phyloP scores from a whole-genome alignment of 2,329 filamentous ascomycete species.

The Purpureocillium lavendulum region DNA sequence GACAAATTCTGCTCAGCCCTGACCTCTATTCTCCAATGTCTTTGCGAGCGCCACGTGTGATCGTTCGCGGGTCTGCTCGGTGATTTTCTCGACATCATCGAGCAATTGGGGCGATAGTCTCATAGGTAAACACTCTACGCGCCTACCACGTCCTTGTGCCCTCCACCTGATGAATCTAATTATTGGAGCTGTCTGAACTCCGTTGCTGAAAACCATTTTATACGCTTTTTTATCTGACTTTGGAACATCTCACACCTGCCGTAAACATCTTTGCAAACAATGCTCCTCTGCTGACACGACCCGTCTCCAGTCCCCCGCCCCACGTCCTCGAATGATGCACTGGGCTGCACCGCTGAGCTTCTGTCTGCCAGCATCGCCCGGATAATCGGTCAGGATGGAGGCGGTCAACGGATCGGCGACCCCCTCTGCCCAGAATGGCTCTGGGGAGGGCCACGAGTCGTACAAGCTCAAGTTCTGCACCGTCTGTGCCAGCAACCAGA shows the following conservation, averaged over 20 bases:
- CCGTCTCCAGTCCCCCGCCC: background rate
- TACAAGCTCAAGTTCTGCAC: conserved; percentile 96
- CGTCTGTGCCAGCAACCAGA: conserved; percentile 98
- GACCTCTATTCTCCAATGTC: no score
- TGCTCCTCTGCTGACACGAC: conserved; percentile 3
- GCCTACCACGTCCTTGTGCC: no score
- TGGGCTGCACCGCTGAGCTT: background rate
- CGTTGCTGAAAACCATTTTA: conserved; percentile 52
- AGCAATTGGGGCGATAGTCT: no score
- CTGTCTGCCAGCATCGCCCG: conserved; percentile 4
- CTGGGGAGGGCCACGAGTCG: conserved; percentile 43
- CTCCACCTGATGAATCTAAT: conserved; percentile 34
- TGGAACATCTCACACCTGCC: conserved; percentile 3
- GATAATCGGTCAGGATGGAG: conserved; percentile 27
- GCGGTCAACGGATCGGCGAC: conserved; percentile 28
- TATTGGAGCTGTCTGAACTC: conserved; percentile 76
- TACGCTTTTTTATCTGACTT: conserved; percentile 46
- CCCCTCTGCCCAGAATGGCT: conserved; percentile 29
- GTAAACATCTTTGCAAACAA: background rate
- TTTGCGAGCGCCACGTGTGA: no score
- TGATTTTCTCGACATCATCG: background rate
- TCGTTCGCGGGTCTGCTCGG: no score
- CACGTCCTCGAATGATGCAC: conserved; percentile 13
- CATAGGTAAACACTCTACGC: no score
- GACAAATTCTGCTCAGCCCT: background rate